phyloP scores from a whole-genome alignment of 805 yeast genomes.

The Yarrowia divulgata region DNA sequence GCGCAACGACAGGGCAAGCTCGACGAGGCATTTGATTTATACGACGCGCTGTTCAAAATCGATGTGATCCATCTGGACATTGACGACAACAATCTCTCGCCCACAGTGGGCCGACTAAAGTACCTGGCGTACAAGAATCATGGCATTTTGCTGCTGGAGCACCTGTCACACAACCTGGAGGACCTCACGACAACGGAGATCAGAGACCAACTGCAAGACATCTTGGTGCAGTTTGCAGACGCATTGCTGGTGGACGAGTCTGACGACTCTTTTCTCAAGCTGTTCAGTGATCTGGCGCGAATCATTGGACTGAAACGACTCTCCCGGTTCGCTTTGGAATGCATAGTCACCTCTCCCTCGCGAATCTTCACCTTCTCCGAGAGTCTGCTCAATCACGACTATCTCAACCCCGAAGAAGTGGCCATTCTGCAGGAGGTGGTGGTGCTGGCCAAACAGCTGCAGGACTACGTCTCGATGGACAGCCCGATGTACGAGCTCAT shows the following conservation, averaged over 20 bases:
- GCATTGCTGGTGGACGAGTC: slow-evolving; percentile 54
- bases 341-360: slow-evolving; percentile 41
- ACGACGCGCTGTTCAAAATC: slow-evolving; percentile 68
- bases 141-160: slow-evolving; percentile 69
- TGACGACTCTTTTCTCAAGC: slow-evolving; percentile 44
- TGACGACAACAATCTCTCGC: slow-evolving; percentile 55
- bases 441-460: not conserved
- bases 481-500: slow-evolving; percentile 18
- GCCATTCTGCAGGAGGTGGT: slow-evolving; percentile 17
- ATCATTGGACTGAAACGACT: slow-evolving; percentile 44
- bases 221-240: slow-evolving; percentile 68
- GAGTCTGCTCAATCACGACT: slow-evolving; percentile 39
- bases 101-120: slow-evolving; percentile 74
- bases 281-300: slow-evolving; percentile 41
- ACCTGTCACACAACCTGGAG: slow-evolving; percentile 47
- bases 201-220: slow-evolving; percentile 51
- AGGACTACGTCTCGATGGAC: slow-evolving; percentile 20
- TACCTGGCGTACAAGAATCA: slow-evolving; percentile 82
- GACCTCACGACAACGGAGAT: slow-evolving; percentile 47
- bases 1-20: slow-evolving; percentile 62
- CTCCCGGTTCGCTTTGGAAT: slow-evolving; percentile 45
- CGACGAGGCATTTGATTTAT: slow-evolving; percentile 60
- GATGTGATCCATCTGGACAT: slow-evolving; percentile 61
- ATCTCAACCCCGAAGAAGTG: slow-evolving; percentile 42
- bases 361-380: slow-evolving; percentile 42